Percentiles rank a stretch among this genome's conserved stretches.
Conservation (phyloP, 805 yeast species). For the Candida awuae region DNA sequence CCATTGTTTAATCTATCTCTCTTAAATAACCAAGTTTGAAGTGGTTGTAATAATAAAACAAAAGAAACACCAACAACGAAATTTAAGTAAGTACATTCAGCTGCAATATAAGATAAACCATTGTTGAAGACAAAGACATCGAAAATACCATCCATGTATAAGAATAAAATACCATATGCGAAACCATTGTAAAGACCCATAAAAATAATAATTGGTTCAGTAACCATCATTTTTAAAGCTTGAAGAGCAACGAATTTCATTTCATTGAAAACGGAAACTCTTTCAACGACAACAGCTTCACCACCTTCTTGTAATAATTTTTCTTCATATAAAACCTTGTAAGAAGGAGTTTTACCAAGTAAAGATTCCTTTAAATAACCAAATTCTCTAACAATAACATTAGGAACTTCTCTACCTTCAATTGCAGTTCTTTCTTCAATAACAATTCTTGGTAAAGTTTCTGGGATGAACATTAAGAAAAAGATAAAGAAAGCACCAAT, state of each 20-base stretch:
- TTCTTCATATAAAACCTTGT: slow-evolving; percentile 10
- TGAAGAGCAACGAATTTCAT: slow-evolving; percentile 24
- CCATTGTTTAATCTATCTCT: slow-evolving; percentile 26
- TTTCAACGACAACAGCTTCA: slow-evolving; percentile 21
- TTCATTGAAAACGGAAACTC: slow-evolving; percentile 22
- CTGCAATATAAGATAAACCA: slow-evolving; percentile 26
- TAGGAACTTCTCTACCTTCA: slow-evolving; percentile 19
- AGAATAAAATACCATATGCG: slow-evolving; percentile 29
- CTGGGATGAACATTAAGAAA: slow-evolving; percentile 24
- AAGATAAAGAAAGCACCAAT: slow-evolving; percentile 23
- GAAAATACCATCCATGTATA: slow-evolving; percentile 31
- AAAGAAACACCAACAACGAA: slow-evolving; percentile 29
- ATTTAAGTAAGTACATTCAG: slow-evolving; percentile 29
- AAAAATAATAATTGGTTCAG: slow-evolving; percentile 30
- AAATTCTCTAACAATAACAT: slow-evolving; percentile 23
- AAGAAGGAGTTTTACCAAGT: slow-evolving; percentile 18
- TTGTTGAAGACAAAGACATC: slow-evolving; percentile 30
- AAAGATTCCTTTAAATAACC: slow-evolving; percentile 14
- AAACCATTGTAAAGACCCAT: slow-evolving; percentile 31
- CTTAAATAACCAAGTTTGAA: slow-evolving; percentile 27
- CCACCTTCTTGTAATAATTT: slow-evolving; percentile 13
- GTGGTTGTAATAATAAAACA: slow-evolving; percentile 24
- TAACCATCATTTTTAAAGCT: slow-evolving; percentile 29
- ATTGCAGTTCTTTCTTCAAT: slow-evolving; percentile 26
- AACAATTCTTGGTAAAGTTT: slow-evolving; percentile 31